These are phyloP conservation scores for Colletotrichum kahawae DNA, from an alignment of 2,329 filamentous ascomycete genomes.

Conservation along the genomic window DNA sequence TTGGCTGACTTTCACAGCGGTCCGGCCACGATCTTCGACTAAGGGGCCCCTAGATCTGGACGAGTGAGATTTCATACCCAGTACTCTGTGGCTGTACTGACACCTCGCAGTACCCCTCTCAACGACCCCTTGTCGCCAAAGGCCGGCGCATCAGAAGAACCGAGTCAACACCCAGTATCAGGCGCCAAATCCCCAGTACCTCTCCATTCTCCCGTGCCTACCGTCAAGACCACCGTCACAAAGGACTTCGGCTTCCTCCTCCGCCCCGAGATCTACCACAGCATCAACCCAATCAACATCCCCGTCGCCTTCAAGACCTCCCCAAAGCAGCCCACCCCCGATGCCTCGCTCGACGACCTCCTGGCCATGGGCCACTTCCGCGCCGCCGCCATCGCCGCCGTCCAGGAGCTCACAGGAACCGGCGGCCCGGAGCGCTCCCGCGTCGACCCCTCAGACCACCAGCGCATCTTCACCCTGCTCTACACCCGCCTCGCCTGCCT, in stretches of 20 bases:
- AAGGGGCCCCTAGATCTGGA: slow-evolving; percentile 79
- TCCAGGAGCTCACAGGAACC: slow-evolving; percentile 59
- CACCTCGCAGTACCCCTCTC: slow-evolving; percentile 23
- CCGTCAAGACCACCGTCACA: slow-evolving; percentile 40
- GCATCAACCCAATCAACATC: slow-evolving; percentile 68
- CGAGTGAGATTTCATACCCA: slow-evolving; percentile 54
- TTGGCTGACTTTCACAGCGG: slow-evolving; percentile 39
- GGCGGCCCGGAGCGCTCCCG: slow-evolving; percentile 18
- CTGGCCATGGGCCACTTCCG: slow-evolving; percentile 79
- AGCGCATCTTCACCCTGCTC: slow-evolving; percentile 75
- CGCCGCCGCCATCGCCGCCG: slow-evolving; percentile 73
- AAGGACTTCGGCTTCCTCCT: slow-evolving; percentile 85
- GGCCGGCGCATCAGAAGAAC: slow-evolving; percentile 10
- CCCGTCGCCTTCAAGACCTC: slow-evolving; percentile 73
- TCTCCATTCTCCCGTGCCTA: slow-evolving; percentile 35
- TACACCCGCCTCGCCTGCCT: slow-evolving; percentile 85
- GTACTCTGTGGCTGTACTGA: not conserved
- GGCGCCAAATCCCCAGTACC: slow-evolving; percentile 26
- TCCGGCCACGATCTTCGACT: slow-evolving; percentile 72
- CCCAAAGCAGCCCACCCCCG: slow-evolving; percentile 64
- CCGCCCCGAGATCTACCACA: slow-evolving; percentile 82
- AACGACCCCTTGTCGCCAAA: slow-evolving; percentile 24
- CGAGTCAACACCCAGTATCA: slow-evolving; percentile 22
- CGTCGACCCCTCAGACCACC: slow-evolving; percentile 60
- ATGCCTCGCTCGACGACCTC: slow-evolving; percentile 71